Conservation (phyloP, 2,329 filamentous ascomycete genomes). For the Parascedosporium putredinis region DNA sequence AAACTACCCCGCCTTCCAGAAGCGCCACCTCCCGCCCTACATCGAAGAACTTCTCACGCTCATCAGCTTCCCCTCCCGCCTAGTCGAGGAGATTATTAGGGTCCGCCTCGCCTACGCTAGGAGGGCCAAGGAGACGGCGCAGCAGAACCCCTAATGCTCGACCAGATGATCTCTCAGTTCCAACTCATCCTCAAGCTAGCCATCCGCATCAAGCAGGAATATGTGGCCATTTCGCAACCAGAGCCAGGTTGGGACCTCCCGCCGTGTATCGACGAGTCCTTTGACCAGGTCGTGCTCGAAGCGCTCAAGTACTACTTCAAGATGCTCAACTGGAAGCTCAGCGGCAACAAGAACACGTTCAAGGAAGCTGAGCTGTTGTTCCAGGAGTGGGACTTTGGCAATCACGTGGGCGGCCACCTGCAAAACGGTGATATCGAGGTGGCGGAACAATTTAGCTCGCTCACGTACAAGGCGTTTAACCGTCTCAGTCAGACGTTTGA, state of each 20-base stretch:
- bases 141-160: slow-evolving; percentile 90
- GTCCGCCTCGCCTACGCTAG: slow-evolving; percentile 84
- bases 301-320: slow-evolving; percentile 97
- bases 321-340: slow-evolving; percentile 95
- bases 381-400: slow-evolving; percentile 96
- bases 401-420: slow-evolving; percentile 83
- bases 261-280: slow-evolving; percentile 92
- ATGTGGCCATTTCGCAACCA: slow-evolving; percentile 70
- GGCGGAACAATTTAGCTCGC: slow-evolving; percentile 88
- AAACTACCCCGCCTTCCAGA: slow-evolving; percentile 74
- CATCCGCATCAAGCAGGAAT: slow-evolving; percentile 84
- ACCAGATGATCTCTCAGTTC: slow-evolving; percentile 97
- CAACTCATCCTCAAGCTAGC: slow-evolving; percentile 86
- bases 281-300: slow-evolving; percentile 83
- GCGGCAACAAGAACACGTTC: slow-evolving; percentile 97
- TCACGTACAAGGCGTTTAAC: slow-evolving; percentile 86
- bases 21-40: slow-evolving; percentile 86
- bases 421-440: slow-evolving; percentile 92
- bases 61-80: slow-evolving; percentile 91
- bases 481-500: slow-evolving; percentile 87
- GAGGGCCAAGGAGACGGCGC: slow-evolving; percentile 83
- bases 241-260: slow-evolving; percentile 93
- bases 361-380: slow-evolving; percentile 96
- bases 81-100: slow-evolving; percentile 94
- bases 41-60: slow-evolving; percentile 92